Evolutionary conservation across 352 stramenopile genomes (phyloP).

Genomic region (Pythium rhizo-oryzae): DNA sequence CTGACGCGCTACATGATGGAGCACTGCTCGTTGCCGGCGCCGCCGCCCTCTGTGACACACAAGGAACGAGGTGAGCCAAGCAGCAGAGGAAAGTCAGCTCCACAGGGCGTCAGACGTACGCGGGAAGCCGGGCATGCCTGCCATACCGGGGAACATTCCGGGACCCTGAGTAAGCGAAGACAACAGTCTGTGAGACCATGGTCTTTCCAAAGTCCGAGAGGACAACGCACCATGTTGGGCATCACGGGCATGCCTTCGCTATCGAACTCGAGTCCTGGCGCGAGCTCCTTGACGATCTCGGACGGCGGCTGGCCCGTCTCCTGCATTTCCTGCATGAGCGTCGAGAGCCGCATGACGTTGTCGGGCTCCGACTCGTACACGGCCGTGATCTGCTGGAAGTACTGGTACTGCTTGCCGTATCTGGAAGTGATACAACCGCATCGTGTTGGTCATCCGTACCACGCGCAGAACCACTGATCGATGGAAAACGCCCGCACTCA

Average conservation of each 20-base stretch:
- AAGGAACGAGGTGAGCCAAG: no score
- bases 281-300: slow-evolving; percentile 99
- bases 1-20: slow-evolving; percentile 53
- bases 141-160: slow-evolving; percentile 84
- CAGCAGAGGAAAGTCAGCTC: no score
- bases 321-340: slow-evolving; percentile 97
- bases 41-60: slow-evolving; percentile 43
- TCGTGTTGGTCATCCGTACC: background rate
- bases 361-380: slow-evolving; percentile 97
- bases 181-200: no score
- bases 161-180: slow-evolving; percentile 57
- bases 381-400: slow-evolving; percentile 97
- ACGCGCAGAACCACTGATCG: no score
- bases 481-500: slow-evolving; percentile 21
- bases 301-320: slow-evolving; percentile 94
- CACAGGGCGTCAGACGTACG: slow-evolving; percentile 45
- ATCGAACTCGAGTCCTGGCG: slow-evolving; percentile 96
- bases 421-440: slow-evolving; percentile 30
- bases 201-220: no score
- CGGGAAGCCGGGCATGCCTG: slow-evolving; percentile 76
- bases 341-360: slow-evolving; percentile 95
- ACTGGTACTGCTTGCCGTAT: slow-evolving; percentile 97
- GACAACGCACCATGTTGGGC: slow-evolving; percentile 91
- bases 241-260: slow-evolving; percentile 97
- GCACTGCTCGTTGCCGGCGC: slow-evolving; percentile 75